Percentiles rank a stretch among this genome's conserved stretches.
These are phyloP conservation scores for Dryas alaskensis DNA, from an alignment of 306 rosid species.

Conservation along the genomic window DNA sequence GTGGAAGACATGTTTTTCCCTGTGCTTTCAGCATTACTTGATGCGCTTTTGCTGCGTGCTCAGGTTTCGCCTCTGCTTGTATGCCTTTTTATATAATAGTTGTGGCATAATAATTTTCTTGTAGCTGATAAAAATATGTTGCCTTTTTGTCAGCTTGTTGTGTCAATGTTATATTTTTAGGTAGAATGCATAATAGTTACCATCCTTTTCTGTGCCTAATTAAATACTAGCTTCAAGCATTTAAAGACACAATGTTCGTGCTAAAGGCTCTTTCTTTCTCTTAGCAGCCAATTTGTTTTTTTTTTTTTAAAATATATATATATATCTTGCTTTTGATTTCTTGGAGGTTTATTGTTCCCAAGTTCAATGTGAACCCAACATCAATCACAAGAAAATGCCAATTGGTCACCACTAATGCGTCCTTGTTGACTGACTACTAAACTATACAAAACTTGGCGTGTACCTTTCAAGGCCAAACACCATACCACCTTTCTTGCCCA, in stretches of 20 bases:
- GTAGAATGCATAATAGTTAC: neutral
- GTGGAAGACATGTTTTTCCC: slow-evolving; percentile 68
- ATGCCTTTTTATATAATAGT: slow-evolving; percentile 5
- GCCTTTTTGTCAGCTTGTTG: neutral
- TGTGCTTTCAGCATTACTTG: slow-evolving; percentile 77
- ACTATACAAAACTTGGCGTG: too few species aligned
- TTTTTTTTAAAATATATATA: too few species aligned
- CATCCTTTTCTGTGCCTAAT: neutral
- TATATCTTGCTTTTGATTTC: too few species aligned
- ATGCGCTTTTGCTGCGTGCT: slow-evolving; percentile 74
- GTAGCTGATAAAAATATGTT: slow-evolving; percentile 2
- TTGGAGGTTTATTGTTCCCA: too few species aligned
- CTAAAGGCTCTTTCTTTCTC: neutral
- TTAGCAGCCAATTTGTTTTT: too few species aligned
- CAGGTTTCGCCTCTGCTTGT: slow-evolving; percentile 58
- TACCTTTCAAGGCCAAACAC: too few species aligned
- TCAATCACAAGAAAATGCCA: too few species aligned
- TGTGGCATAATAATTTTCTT: slow-evolving; percentile 1
- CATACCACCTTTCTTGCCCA: too few species aligned
- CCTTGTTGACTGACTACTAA: too few species aligned
- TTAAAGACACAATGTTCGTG: neutral
- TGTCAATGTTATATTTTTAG: neutral
- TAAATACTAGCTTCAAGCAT: neutral
- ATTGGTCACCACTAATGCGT: too few species aligned
- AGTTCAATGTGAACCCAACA: too few species aligned